Conservation (phyloP, 2,329 filamentous ascomycete genomes). For the Pseudogymnoascus sp. region DNA sequence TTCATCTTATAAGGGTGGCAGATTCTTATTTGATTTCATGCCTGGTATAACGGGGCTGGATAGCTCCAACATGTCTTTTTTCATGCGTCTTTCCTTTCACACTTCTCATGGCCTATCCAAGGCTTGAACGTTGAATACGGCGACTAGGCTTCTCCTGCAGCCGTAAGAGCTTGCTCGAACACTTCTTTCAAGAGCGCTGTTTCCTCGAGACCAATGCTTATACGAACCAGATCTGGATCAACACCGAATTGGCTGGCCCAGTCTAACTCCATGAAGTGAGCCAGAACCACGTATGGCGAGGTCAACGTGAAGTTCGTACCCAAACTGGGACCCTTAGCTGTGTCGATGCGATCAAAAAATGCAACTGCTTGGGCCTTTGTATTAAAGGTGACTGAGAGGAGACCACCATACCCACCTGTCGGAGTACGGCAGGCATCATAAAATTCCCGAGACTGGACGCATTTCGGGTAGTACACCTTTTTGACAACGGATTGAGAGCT, state of each 20-base stretch:
- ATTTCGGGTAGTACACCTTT: constrained; percentile 80
- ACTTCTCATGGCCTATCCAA: background rate
- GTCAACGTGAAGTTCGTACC: constrained; percentile 95
- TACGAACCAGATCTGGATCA: constrained; percentile 69
- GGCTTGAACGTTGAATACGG: background rate
- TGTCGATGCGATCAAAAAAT: constrained; percentile 82
- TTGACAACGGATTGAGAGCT: constrained; percentile 58
- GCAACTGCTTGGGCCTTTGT: constrained; percentile 61
- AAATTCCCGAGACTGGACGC: constrained; percentile 57
- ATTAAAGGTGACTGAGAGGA: constrained; percentile 79
- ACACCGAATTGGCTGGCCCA: constrained; percentile 83
- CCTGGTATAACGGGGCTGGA: background rate
- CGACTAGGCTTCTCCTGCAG: constrained; percentile 31
- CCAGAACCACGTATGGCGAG: constrained; percentile 84
- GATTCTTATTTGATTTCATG: background rate
- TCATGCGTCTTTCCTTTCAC: background rate
- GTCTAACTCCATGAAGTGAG: constrained; percentile 86
- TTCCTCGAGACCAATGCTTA: constrained; percentile 88
- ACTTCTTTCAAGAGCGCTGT: constrained; percentile 54
- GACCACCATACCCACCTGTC: constrained; percentile 78
- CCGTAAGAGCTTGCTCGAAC: constrained; percentile 65
- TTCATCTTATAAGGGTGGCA: background rate
- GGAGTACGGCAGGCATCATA: constrained; percentile 75
- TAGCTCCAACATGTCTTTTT: background rate
- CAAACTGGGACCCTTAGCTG: constrained; percentile 87